phyloP scores from a whole-genome alignment of 1,284 basidiomycete genomes.

The Cryptococcus sp. region DNA sequence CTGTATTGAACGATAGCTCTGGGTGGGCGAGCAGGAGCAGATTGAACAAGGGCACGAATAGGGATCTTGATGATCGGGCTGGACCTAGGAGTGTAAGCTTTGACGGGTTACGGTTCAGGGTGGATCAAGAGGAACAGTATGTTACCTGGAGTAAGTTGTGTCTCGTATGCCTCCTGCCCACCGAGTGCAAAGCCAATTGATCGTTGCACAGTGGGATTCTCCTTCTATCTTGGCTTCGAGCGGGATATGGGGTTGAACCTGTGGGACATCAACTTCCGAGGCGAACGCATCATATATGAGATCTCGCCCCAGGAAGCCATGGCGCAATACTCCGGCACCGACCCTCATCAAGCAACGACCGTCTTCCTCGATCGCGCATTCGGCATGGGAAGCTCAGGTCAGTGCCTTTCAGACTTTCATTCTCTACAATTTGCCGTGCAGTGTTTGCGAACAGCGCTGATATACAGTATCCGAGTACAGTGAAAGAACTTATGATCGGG shows the following conservation, averaged over 20 bases:
- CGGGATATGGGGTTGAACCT: constrained; percentile 66
- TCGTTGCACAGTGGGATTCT: constrained; percentile 58
- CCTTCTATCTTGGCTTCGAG: constrained; percentile 64
- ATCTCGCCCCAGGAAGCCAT: constrained; percentile 57
- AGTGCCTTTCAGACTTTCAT: neutral
- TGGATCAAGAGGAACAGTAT: constrained; percentile 60
- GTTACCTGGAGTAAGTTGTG: constrained; percentile 60
- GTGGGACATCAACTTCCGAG: constrained; percentile 66
- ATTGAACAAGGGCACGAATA: constrained; percentile 50
- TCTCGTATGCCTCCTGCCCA: neutral
- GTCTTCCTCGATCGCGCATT: constrained; percentile 68
- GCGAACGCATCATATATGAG: constrained; percentile 68
- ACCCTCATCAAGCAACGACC: constrained; percentile 65
- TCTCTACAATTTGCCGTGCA: too few relatives aligned
- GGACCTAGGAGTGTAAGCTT: constrained; percentile 65
- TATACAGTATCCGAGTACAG: constrained; percentile 51
- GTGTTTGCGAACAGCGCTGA: neutral
- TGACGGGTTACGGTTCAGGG: constrained; percentile 62
- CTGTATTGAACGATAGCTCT: constrained; percentile 41
- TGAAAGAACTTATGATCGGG: constrained; percentile 62
- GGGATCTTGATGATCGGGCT: constrained; percentile 64
- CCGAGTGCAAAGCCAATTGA: too few relatives aligned
- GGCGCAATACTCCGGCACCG: constrained; percentile 66
- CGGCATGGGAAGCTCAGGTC: constrained; percentile 58
- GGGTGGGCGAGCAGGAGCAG: constrained; percentile 50